A percentile compares a stretch with the other conserved stretches of the same genome.
These are phyloP conservation scores for Rubroboletus satanas DNA, from an alignment of 768 basidiomycete species.

Conservation along the genomic window DNA sequence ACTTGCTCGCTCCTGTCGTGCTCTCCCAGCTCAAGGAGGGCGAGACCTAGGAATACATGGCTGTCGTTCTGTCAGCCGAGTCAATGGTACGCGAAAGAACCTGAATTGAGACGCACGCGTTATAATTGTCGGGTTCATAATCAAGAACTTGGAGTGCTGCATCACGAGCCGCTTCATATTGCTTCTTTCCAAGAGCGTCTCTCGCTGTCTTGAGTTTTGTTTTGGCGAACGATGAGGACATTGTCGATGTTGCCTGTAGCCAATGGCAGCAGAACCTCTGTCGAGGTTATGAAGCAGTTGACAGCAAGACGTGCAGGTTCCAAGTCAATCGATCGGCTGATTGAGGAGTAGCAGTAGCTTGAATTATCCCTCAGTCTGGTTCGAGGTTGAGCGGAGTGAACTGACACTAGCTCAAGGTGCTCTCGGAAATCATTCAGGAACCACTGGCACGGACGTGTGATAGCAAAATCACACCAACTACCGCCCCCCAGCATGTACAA, in stretches of 20 bases:
- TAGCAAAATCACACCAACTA: background rate
- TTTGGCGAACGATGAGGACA: conserved; percentile 50
- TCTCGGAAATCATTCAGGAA: background rate
- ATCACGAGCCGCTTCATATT: conserved; percentile 63
- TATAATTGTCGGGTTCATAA: conserved; percentile 80
- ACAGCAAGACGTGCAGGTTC: background rate
- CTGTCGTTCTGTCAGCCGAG: conserved; percentile 38
- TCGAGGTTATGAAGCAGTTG: background rate
- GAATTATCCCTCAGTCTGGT: background rate
- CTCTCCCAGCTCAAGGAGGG: conserved; percentile 71
- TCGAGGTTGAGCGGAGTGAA: background rate
- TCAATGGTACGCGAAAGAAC: background rate
- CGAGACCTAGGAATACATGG: conserved; percentile 80
- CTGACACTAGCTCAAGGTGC: background rate
- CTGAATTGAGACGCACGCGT: conserved; percentile 59
- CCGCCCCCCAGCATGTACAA: background rate
- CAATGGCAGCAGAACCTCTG: background rate
- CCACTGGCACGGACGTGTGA: too few relatives aligned
- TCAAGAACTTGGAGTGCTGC: conserved; percentile 64
- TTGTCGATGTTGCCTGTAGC: conserved; percentile 1
- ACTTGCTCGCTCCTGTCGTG: conserved; percentile 82
- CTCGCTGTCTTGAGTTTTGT: conserved; percentile 75
- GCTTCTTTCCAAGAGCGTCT: conserved; percentile 71
- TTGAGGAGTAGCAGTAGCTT: background rate
- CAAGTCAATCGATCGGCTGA: background rate